Percentiles rank a stretch among this genome's conserved stretches.
These are phyloP conservation scores for Acer campestre DNA, from an alignment of 345 rosid species.

Conservation along the genomic window DNA sequence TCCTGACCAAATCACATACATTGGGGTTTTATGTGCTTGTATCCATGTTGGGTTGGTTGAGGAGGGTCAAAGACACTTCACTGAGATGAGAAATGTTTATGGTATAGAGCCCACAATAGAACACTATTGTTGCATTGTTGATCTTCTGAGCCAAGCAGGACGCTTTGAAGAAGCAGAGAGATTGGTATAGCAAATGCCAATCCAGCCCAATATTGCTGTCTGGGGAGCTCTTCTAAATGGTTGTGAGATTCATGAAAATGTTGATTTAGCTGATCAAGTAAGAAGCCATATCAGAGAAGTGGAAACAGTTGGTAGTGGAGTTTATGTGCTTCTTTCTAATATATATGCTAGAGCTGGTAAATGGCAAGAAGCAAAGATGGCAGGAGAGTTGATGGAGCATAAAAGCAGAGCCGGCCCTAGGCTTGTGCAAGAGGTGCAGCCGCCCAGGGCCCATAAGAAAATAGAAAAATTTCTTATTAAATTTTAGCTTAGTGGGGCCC, in stretches of 20 bases:
- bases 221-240: conserved; percentile 63
- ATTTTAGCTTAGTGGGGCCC: too few relatives aligned
- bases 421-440: too few relatives aligned
- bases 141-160: conserved; percentile 61
- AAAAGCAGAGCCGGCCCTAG: too few relatives aligned
- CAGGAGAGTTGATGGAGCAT: conserved; percentile 48
- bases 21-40: conserved; percentile 50
- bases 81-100: conserved; percentile 40
- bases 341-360: conserved; percentile 52
- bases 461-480: too few relatives aligned
- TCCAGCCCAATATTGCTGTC: conserved; percentile 39
- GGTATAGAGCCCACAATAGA: conserved; percentile 44
- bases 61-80: conserved; percentile 45
- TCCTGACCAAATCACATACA: conserved; percentile 49
- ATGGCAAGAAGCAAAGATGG: conserved; percentile 45
- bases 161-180: conserved; percentile 46
- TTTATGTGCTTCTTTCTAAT: conserved; percentile 49
- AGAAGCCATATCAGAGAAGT: conserved; percentile 33
- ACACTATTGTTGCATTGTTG: conserved; percentile 53
- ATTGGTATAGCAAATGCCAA: conserved; percentile 41
- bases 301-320: conserved; percentile 46
- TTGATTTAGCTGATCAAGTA: conserved; percentile 43
- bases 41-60: conserved; percentile 53
- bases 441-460: too few relatives aligned
- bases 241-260: conserved; percentile 51